phyloP scores from a whole-genome alignment of 345 rosid species.

The Alliaria petiolata region DNA sequence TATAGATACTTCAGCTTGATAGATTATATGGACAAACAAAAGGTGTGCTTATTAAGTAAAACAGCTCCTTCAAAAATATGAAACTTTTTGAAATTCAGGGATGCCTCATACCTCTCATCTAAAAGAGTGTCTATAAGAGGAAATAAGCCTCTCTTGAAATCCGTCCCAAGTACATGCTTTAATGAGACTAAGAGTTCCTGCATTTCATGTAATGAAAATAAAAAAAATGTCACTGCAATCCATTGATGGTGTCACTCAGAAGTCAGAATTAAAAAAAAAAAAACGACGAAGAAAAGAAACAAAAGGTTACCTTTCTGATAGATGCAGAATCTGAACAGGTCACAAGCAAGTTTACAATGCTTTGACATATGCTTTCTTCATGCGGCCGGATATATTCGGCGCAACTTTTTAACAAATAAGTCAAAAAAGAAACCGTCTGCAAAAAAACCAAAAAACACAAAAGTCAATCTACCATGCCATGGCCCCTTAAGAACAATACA shows the following conservation, averaged over 20 bases:
- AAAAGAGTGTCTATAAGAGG: constrained; percentile 92
- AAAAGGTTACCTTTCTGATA: constrained; percentile 68
- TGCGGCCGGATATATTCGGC: constrained; percentile 95
- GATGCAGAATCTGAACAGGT: constrained; percentile 98
- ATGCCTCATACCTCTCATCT: constrained; percentile 65
- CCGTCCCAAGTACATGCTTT: constrained; percentile 97
- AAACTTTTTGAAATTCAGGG: neutral
- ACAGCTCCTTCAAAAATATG: neutral
- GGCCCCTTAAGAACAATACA: neutral
- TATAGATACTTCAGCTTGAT: neutral
- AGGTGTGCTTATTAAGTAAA: neutral
- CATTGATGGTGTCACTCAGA: neutral
- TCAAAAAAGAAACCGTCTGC: constrained; percentile 98
- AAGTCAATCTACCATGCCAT: constrained; percentile 9
- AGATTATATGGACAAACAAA: neutral
- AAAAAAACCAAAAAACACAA: constrained; percentile 21
- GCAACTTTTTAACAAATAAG: constrained; percentile 90
- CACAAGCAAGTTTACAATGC: constrained; percentile 96
- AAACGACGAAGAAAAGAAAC: neutral
- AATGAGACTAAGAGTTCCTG: constrained; percentile 96
- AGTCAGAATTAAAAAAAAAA: neutral
- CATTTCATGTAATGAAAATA: constrained; percentile 30
- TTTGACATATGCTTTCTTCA: constrained; percentile 94
- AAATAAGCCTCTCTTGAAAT: constrained; percentile 96
- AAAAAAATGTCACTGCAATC: constrained; percentile 4